Percentiles rank a stretch among this genome's conserved stretches.
Conservation (phyloP, 768 basidiomycete genomes). For the Paxillus involutus region DNA sequence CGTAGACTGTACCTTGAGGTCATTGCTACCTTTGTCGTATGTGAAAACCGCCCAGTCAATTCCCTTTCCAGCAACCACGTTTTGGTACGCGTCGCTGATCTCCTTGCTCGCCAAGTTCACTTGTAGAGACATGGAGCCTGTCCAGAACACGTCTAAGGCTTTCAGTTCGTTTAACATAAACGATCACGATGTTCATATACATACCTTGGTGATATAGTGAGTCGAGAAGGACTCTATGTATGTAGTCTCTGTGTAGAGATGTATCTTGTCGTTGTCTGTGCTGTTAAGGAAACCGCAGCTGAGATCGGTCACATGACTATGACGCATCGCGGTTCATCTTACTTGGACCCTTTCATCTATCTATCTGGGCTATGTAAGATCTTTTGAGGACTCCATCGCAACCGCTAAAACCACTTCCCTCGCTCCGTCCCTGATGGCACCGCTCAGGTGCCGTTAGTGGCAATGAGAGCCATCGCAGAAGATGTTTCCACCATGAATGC, state of each 20-base stretch:
- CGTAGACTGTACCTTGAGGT: constrained; percentile 82
- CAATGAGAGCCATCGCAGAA: constrained; percentile 58
- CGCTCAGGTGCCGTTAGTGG: constrained; percentile 55
- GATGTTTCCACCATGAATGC: constrained; percentile 56
- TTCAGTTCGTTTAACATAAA: neutral
- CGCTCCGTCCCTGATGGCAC: constrained; percentile 56
- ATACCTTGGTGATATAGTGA: neutral
- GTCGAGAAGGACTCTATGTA: neutral
- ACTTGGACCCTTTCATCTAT: too few species aligned
- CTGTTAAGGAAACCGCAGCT: neutral
- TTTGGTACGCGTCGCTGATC: constrained; percentile 71
- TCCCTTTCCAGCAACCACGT: constrained; percentile 62
- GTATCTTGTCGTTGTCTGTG: neutral
- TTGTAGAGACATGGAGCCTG: constrained; percentile 66
- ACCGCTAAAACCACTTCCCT: constrained; percentile 55
- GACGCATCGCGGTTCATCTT: neutral
- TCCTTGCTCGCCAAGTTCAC: constrained; percentile 76
- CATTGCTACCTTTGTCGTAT: constrained; percentile 79
- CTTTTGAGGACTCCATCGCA: constrained; percentile 37
- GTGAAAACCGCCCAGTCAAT: constrained; percentile 82
- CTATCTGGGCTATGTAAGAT: too few species aligned
- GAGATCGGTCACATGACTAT: constrained; percentile 15
- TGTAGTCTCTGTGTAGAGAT: neutral
- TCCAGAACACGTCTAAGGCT: neutral
- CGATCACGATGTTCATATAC: neutral